Evolutionary conservation across 1,284 basidiomycete species (phyloP).

Genomic region (Tylopilus orsonianus): DNA sequence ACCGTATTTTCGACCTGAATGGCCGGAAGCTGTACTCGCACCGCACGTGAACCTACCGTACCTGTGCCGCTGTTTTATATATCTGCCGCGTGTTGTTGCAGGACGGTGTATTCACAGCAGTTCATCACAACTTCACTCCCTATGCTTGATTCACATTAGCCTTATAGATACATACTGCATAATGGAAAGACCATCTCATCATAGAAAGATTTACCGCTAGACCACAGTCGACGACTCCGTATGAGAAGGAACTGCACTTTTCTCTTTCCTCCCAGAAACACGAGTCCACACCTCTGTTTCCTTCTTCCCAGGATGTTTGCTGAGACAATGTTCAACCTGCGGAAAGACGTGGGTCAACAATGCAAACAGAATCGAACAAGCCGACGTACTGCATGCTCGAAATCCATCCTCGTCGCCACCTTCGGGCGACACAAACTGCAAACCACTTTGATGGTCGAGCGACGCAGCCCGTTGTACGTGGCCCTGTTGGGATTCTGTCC

Average conservation of each 20-base stretch:
- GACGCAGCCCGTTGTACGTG: neutral
- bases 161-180: slow-evolving; percentile 23
- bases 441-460: slow-evolving; percentile 11
- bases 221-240: neutral
- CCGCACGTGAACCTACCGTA: slow-evolving; percentile 6
- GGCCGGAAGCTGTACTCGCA: slow-evolving; percentile 4
- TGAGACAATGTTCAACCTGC: slow-evolving; percentile 15
- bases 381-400: slow-evolving; percentile 10
- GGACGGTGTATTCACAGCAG: slow-evolving; percentile 15
- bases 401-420: slow-evolving; percentile 7
- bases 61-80: slow-evolving; percentile 4
- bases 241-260: neutral
- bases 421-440: slow-evolving; percentile 11
- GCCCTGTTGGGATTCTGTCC: slow-evolving; percentile 9
- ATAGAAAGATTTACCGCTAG: neutral
- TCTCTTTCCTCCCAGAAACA: neutral
- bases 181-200: slow-evolving; percentile 12
- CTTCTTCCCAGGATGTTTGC: neutral
- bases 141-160: slow-evolving; percentile 7
- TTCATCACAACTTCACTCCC: slow-evolving; percentile 5
- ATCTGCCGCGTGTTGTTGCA: slow-evolving; percentile 9
- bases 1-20: neutral
- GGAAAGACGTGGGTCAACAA: neutral
- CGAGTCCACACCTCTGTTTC: slow-evolving; percentile 13
- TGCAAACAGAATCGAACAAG: neutral